Conservation (phyloP, 2,329 filamentous ascomycete genomes). For the Aspergillus quadricinctus region DNA sequence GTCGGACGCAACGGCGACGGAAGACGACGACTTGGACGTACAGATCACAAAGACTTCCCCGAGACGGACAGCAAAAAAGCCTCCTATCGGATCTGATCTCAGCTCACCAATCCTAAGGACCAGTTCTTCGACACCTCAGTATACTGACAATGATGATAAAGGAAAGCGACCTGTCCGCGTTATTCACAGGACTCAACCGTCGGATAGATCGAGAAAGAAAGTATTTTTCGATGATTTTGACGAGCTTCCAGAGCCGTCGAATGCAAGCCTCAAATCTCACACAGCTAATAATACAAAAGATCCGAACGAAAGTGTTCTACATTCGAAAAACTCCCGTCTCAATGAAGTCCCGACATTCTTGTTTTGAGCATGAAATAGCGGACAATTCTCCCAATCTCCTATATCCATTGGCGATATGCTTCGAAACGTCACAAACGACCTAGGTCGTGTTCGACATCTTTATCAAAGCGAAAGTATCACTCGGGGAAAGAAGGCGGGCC, state of each 20-base stretch:
- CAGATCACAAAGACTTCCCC: conserved; percentile 8
- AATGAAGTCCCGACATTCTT: conserved; percentile 44
- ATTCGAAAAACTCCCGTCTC: conserved; percentile 34
- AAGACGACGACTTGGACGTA: conserved; percentile 34
- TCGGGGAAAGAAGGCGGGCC: conserved; percentile 16
- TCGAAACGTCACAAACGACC: not conserved
- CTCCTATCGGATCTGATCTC: not conserved
- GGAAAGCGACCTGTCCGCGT: conserved; percentile 4
- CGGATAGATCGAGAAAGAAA: conserved; percentile 26
- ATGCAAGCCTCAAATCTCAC: conserved; percentile 11
- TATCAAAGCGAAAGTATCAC: not conserved
- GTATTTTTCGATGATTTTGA: conserved; percentile 38
- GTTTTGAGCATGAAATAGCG: conserved; percentile 22
- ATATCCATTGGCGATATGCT: conserved; percentile 2
- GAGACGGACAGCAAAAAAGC: not conserved
- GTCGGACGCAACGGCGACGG: conserved; percentile 1
- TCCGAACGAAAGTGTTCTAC: conserved; percentile 16
- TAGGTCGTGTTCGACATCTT: not conserved
- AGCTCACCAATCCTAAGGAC: conserved; percentile 1
- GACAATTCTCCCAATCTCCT: not conserved
- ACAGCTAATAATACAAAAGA: conserved; percentile 10
- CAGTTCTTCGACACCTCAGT: conserved; percentile 1
- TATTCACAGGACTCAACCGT: conserved; percentile 8
- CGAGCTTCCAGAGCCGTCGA: conserved; percentile 30
- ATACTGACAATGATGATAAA: conserved; percentile 4